Conservation (phyloP, 768 basidiomycete species). For the Russula sp. region DNA sequence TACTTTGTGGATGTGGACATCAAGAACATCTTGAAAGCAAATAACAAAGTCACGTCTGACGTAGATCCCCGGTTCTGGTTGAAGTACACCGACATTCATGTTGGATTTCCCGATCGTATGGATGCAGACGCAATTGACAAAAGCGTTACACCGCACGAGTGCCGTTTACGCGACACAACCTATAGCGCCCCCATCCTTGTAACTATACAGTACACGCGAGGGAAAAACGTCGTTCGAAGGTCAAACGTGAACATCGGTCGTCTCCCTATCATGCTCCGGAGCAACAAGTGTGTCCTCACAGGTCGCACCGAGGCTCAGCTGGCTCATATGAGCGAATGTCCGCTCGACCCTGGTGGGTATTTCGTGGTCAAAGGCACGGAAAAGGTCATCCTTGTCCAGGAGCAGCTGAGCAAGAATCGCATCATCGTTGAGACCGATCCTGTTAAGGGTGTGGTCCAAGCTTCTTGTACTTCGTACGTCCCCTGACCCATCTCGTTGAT, state of each 20-base stretch:
- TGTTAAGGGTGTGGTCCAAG: slow-evolving; percentile 86
- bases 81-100: slow-evolving; percentile 92
- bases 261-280: slow-evolving; percentile 93
- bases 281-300: slow-evolving; percentile 89
- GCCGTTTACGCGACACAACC: slow-evolving; percentile 90
- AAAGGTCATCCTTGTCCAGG: slow-evolving; percentile 98
- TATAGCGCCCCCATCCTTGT: slow-evolving; percentile 93
- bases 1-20: slow-evolving; percentile 98
- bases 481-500: slow-evolving; percentile 10
- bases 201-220: slow-evolving; percentile 92
- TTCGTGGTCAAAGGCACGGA: slow-evolving; percentile 99
- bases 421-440: slow-evolving; percentile 97
- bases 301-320: slow-evolving; percentile 74
- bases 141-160: slow-evolving; percentile 93
- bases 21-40: slow-evolving; percentile 92
- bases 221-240: slow-evolving; percentile 81
- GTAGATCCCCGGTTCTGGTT: slow-evolving; percentile 97
- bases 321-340: slow-evolving; percentile 96
- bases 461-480: slow-evolving; percentile 92
- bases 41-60: slow-evolving; percentile 92
- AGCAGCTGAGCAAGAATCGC: slow-evolving; percentile 97
- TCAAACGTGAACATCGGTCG: slow-evolving; percentile 84
- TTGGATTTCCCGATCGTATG: slow-evolving; percentile 87
- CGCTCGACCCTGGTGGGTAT: slow-evolving; percentile 98
- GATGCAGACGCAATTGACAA: slow-evolving; percentile 77